These are phyloP conservation scores for Sequoiadendron giganteum DNA, from an alignment of 75 land plant species.

Conservation along the genomic window DNA sequence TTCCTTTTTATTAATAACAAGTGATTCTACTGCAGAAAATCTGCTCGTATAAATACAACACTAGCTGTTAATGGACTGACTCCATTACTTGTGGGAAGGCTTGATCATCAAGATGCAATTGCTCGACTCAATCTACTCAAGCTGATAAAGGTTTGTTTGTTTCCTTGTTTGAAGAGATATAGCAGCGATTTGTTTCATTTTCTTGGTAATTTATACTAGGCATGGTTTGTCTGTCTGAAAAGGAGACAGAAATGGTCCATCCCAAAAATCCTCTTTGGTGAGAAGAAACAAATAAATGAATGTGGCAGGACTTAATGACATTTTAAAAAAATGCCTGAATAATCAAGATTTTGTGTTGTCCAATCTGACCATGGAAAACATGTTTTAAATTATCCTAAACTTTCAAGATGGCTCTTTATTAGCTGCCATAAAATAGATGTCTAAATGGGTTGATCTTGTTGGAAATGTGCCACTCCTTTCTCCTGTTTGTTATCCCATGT, in stretches of 20 bases:
- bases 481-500: neutral
- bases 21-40: constrained; percentile 71
- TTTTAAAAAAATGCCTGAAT: neutral
- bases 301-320: neutral
- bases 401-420: neutral
- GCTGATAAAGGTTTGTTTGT: constrained; percentile 75
- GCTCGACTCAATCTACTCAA: constrained; percentile 91
- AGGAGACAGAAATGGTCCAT: neutral
- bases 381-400: neutral
- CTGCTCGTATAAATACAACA: constrained; percentile 83
- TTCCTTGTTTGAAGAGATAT: neutral
- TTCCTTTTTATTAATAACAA: neutral
- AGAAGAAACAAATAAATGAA: neutral
- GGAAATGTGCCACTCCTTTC: neutral
- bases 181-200: neutral
- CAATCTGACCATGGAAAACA: neutral
- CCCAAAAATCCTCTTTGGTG: neutral
- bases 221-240: neutral
- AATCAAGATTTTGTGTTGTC: neutral
- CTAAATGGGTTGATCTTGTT: neutral
- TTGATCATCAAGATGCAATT: constrained; percentile 99
- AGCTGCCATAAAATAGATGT: neutral
- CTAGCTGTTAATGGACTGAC: constrained; percentile 92
- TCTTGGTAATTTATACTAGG: neutral
- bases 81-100: constrained; percentile 87